Evolutionary conservation across 1,139 yeast species (phyloP), one percentile per base, ranked within the genome.

Genomic region (Wickerhamomyces sp.): DNA sequence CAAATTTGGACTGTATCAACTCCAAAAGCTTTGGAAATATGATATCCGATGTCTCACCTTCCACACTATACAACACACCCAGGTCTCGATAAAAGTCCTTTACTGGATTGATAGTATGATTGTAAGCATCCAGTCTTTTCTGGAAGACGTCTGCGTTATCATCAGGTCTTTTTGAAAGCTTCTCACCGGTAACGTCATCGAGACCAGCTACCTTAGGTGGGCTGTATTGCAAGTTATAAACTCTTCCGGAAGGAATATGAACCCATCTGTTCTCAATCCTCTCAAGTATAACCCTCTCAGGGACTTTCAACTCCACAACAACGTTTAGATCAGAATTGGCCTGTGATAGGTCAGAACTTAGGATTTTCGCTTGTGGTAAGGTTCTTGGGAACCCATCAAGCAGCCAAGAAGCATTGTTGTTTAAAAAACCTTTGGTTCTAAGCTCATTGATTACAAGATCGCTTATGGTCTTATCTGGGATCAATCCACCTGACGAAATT

Each of bases 301-400:
- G 94, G 10, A 89, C 96, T 40, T 82, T 79, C 30, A 89, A 64
- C 54, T 86, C 93, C 6, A 88, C 85, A 13, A 88, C 95, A 44
- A 83, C 55, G 51, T 85, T 87, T 38, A 88, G 57, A 12, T 61
- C 55, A 2, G 79, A 59, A 2, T 60, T 43, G 21, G 59, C 43
- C 10, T 59, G 45, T 1, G 43, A 43, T 32, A 88, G 62, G 9
- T 70, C 68, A 15, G 52, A 44, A 38, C 77, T 76, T 29, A 89
- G 62, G 6, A 68, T 68, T 22, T 58, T 52, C 0, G 96, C 96
- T 58, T 89, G 97, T 4, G 61, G 61, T 17, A 64, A 57, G 0
- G 93, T 89, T 41, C 97, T 66, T 3, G 97, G 97, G 54, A 88
- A 89, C 31, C 97, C 97, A 55, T 89, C 97, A 36, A 89, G 65